Evolutionary conservation across 2,329 filamentous ascomycete genomes (phyloP), one percentile per base, ranked within the genome.

Genomic region (Aspergillus calidoustus): DNA sequence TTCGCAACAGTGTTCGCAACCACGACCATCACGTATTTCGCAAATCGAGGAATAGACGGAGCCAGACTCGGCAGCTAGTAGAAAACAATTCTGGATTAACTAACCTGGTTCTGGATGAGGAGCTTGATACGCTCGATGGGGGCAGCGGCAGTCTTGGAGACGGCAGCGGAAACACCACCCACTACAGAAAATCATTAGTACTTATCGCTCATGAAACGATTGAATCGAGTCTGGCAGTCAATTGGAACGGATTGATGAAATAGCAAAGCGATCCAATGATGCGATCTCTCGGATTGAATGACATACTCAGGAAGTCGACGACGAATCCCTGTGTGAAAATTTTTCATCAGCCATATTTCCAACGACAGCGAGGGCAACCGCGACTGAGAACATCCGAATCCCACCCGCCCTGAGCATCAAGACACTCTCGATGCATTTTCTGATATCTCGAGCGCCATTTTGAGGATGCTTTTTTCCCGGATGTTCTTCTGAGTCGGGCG

Each of bases 41-140:
- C 22, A 48, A 17, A 34, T 19, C 8, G 50, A 41, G 28, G 60
- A 56, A 51, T 57, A 23, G n/a, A 30, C 47, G 19, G 50, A 25
- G 25, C 46, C 41, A 23, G 17, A 51, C 41, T 58, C 38, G 48
- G 3, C 19, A 34, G 9, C 13, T 28, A 13, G 8, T 19, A 19
- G n/a, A n/a, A 48, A 25, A 15, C 46, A 9, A 44, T 52, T 41
- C 15, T 46, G 54, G 63, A 49, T 28, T 63, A 59, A 86, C 92
- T 73, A 89, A 97, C 93, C 91, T 99, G 95, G 88, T 99, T 99
- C 89, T 99, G 95, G 87, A 99, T 96, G 80, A 99, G 92, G 81
- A 99, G 95, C 93, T 99, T 99, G 86, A 99, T 91, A 93, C 95
- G 95, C 93, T 99, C 95, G 77, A 99, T 99, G 85, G 95, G 95